Percentiles rank a stretch among this genome's conserved stretches.
These are phyloP conservation scores for Skeletonema tropicum DNA, from an alignment of 108 stramenopile genomes.

Conservation along the genomic window DNA sequence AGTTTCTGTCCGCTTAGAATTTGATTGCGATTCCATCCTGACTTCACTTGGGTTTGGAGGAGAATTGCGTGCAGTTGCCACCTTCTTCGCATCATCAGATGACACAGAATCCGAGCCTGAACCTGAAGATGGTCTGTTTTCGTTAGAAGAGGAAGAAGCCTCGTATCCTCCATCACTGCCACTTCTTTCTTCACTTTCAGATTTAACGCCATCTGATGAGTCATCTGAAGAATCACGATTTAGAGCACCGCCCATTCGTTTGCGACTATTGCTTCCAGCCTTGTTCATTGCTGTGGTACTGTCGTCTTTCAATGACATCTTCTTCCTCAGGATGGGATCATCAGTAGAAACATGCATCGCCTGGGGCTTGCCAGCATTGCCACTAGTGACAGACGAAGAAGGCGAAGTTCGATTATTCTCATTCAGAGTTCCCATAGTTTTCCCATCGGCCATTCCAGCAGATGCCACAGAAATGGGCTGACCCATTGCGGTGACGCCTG, in stretches of 20 bases:
- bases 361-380: slow-evolving; percentile 3
- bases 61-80: slow-evolving; percentile 17
- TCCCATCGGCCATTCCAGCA: slow-evolving; percentile 13
- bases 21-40: slow-evolving; percentile 28
- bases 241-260: slow-evolving; percentile 21
- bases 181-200: slow-evolving; percentile 26
- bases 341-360: slow-evolving; percentile 42
- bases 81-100: slow-evolving; percentile 39
- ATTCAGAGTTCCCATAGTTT: slow-evolving; percentile 6
- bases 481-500: neutral
- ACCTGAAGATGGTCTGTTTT: slow-evolving; percentile 39
- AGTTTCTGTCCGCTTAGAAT: slow-evolving; percentile 43
- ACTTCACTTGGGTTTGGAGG: slow-evolving; percentile 19
- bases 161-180: slow-evolving; percentile 50
- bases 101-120: slow-evolving; percentile 48
- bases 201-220: slow-evolving; percentile 41
- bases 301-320: slow-evolving; percentile 23
- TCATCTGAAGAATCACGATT: slow-evolving; percentile 19
- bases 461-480: slow-evolving; percentile 4
- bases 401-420: slow-evolving; percentile 1
- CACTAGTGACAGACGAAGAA: neutral
- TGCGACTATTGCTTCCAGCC: neutral
- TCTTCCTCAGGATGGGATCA: slow-evolving; percentile 39
- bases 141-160: slow-evolving; percentile 46
- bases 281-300: slow-evolving; percentile 4